Base-by-base conservation (phyloP, 345 rosid genomes). In the Zanthoxylum bungeanum region DNA sequence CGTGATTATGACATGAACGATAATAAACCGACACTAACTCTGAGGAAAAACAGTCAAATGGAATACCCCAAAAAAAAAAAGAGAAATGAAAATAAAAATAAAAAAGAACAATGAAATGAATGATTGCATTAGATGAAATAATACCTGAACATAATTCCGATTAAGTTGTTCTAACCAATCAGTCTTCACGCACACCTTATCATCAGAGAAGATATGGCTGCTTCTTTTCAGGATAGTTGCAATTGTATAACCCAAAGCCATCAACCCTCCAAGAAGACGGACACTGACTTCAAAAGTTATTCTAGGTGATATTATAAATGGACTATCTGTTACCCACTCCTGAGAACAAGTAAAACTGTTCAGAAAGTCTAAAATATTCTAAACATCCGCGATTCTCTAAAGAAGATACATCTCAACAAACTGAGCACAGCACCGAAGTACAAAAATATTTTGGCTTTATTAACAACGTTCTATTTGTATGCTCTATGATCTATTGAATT, bases 291-390 rank as follows among this genome's bases (percentile, higher is more conserved):
- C 97, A 75, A 94, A 94, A 61, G 97, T 94, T 83, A 94, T 94
- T 78, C 99, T 89, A 9, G 99, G 99, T 70, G 99, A 94, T 77
- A 94, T 94, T 61, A 94, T 90, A 81, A 94, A 94, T 14, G 97
- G 97, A 87, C 83, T 86, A 80, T 94, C 99, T 44, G 95, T 92
- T 73, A 94, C 99, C 99, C 99, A 94, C 74, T 94, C 98, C 98
- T 94, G 92, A 83, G 71, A 84, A 62, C 64, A 77, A 64, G 55
- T 19, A 77, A 42, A 70, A 52, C 14, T 10, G 24, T 47, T 76
- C 31, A 76, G 64, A 71, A 74, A 63, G 56, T 52, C 50, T n/a
- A 58, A 71, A 50, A 51, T 11, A 70, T 27, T 30, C n/a, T 34
- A n/a, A 5, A 67, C 17, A 40, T 28, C 33, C 52, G 30, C 44